Conservation (phyloP, 306 rosid species). For the Cucumis hystrix region DNA sequence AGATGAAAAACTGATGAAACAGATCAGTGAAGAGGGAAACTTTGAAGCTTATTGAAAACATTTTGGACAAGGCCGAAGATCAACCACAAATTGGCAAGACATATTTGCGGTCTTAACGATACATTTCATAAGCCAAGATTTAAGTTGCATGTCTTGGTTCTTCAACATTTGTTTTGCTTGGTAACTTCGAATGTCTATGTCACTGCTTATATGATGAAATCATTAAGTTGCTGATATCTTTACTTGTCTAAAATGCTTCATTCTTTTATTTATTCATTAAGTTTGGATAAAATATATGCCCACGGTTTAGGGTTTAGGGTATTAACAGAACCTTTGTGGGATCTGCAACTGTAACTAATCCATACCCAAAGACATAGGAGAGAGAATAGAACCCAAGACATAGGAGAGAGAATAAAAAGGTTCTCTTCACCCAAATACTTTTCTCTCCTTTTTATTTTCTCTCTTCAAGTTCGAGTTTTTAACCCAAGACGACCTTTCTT, state of each 20-base stretch:
- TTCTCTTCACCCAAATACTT: too few relatives aligned
- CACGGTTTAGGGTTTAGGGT: too few relatives aligned
- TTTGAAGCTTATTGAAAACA: constrained; percentile 83
- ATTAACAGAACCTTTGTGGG: too few relatives aligned
- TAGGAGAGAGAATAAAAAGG: too few relatives aligned
- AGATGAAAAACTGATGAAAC: constrained; percentile 13
- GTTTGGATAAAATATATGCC: neutral
- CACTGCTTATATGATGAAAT: neutral
- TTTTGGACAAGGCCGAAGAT: constrained; percentile 98
- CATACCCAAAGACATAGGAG: too few relatives aligned
- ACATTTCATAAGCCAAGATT: constrained; percentile 97
- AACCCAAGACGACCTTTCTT: too few relatives aligned
- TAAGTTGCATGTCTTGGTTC: constrained; percentile 95
- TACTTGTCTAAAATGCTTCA: neutral
- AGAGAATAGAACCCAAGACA: too few relatives aligned
- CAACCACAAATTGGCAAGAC: constrained; percentile 93
- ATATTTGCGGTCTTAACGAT: constrained; percentile 90
- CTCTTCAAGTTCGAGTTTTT: too few relatives aligned
- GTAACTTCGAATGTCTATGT: constrained; percentile 17
- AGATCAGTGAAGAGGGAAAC: constrained; percentile 98
- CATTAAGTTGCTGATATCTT: neutral
- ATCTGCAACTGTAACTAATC: too few relatives aligned
- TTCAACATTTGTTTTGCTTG: constrained; percentile 90
- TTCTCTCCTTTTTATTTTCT: too few relatives aligned
- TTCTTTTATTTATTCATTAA: neutral